Conservation (phyloP, 192 early-diverging fungal genomes). For the Mortierella claussenii region DNA sequence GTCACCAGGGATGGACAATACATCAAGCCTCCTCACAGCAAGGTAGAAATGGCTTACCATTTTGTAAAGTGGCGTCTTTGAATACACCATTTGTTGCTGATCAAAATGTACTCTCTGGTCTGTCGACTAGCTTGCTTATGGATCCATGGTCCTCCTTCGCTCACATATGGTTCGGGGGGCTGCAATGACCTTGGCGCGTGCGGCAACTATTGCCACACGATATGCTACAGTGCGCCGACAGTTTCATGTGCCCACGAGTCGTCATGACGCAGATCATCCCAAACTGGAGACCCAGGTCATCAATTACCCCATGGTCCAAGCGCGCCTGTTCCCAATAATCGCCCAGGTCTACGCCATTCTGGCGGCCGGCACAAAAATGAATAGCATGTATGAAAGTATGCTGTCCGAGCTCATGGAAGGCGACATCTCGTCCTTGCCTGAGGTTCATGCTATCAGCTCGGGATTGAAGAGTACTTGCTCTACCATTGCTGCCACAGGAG, state of each 20-base stretch:
- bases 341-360: slow-evolving; percentile 73
- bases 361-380: slow-evolving; percentile 64
- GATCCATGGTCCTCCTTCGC: slow-evolving; percentile 82
- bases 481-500: slow-evolving; percentile 64
- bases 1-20: slow-evolving; percentile 76
- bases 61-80: neutral
- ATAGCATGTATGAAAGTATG: slow-evolving; percentile 61
- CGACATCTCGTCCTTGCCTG: slow-evolving; percentile 68
- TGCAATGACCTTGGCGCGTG: slow-evolving; percentile 64
- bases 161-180: slow-evolving; percentile 73
- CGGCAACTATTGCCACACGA: slow-evolving; percentile 70
- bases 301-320: slow-evolving; percentile 75
- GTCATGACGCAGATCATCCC: slow-evolving; percentile 28
- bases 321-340: slow-evolving; percentile 71
- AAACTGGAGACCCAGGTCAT: slow-evolving; percentile 72
- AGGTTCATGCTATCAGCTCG: slow-evolving; percentile 73
- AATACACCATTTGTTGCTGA: too few relatives aligned
- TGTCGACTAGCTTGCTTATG: slow-evolving; percentile 71
- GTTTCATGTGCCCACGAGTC: slow-evolving; percentile 56
- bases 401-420: slow-evolving; percentile 58
- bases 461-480: slow-evolving; percentile 74
- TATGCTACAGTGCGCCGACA: slow-evolving; percentile 78
- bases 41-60: slow-evolving; percentile 15
- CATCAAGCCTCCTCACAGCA: slow-evolving; percentile 70
- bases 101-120: neutral